Evolutionary conservation across 2,329 filamentous ascomycete genomes (phyloP).

Genomic region (Phialemoniopsis sp.): DNA sequence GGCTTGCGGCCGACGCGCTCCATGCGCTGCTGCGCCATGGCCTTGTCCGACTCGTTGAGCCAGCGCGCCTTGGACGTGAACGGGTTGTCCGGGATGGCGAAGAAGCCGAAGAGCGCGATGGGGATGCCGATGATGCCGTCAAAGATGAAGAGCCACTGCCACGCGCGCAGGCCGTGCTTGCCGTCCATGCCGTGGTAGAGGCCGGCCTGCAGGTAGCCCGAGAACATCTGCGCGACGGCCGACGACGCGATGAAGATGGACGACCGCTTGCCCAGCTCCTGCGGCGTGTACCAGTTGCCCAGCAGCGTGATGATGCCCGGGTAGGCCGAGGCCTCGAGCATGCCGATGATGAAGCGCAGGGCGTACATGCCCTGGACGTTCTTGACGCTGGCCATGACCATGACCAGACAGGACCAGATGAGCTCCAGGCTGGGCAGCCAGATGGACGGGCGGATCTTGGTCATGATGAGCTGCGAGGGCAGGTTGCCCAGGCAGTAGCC

Average conservation of each 20-base stretch:
- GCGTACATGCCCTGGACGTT: conserved; percentile 29
- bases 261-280: conserved; percentile 34
- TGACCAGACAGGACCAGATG: conserved; percentile 21
- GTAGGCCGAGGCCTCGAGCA: conserved; percentile 31
- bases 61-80: conserved; percentile 17
- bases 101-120: conserved; percentile 23
- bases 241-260: conserved; percentile 33
- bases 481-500: conserved; percentile 51
- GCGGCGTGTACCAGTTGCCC: conserved; percentile 38
- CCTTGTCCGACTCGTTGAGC: conserved; percentile 18
- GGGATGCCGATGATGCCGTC: conserved; percentile 30
- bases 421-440: conserved; percentile 30
- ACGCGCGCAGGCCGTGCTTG: conserved; percentile 28
- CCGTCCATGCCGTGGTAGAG: conserved; percentile 34
- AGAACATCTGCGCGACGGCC: conserved; percentile 34
- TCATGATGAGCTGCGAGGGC: conserved; percentile 32
- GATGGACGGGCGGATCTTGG: conserved; percentile 30
- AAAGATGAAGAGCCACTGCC: conserved; percentile 43
- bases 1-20: conserved; percentile 21
- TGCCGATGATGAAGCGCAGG: conserved; percentile 39
- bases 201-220: conserved; percentile 36
- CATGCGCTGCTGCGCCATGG: conserved; percentile 23
- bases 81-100: conserved; percentile 25
- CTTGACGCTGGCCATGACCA: conserved; percentile 29
- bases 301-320: conserved; percentile 31